Conservation (phyloP, 2,329 filamentous ascomycete species). For the Zasmidium angulare region DNA sequence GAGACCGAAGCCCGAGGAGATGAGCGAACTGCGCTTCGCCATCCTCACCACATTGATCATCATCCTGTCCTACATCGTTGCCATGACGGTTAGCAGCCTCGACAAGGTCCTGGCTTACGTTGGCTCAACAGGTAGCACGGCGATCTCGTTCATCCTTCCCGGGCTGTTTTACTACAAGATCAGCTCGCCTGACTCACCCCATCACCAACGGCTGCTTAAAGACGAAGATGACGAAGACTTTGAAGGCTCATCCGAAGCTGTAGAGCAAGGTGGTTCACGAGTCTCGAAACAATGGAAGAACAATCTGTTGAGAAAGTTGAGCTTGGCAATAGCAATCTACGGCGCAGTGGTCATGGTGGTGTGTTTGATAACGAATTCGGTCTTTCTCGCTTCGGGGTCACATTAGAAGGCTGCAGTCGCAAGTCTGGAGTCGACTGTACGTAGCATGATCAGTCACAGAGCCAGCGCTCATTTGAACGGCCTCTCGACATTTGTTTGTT, state of each 20-base stretch:
- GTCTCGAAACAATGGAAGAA: conserved; percentile 51
- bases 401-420: conserved; percentile 7
- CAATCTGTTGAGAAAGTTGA: conserved; percentile 66
- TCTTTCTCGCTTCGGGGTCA: conserved; percentile 55
- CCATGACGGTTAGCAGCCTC: conserved; percentile 85
- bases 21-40: conserved; percentile 87
- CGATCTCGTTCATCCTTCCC: conserved; percentile 94
- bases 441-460: not conserved
- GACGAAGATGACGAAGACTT: conserved; percentile 84
- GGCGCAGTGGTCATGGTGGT: conserved; percentile 85
- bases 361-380: conserved; percentile 80
- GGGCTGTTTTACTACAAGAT: conserved; percentile 99
- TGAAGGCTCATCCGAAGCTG: conserved; percentile 54
- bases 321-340: conserved; percentile 76
- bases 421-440: not conserved
- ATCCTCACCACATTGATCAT: conserved; percentile 84
- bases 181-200: conserved; percentile 78
- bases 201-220: conserved; percentile 84
- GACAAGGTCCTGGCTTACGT: conserved; percentile 94
- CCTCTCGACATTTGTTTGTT: not conserved
- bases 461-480: not conserved
- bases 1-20: conserved; percentile 48
- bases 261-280: conserved; percentile 49
- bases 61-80: conserved; percentile 78
- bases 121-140: conserved; percentile 88